phyloP scores from a whole-genome alignment of 805 yeast genomes.

The Zygoascus ofunaensis region DNA sequence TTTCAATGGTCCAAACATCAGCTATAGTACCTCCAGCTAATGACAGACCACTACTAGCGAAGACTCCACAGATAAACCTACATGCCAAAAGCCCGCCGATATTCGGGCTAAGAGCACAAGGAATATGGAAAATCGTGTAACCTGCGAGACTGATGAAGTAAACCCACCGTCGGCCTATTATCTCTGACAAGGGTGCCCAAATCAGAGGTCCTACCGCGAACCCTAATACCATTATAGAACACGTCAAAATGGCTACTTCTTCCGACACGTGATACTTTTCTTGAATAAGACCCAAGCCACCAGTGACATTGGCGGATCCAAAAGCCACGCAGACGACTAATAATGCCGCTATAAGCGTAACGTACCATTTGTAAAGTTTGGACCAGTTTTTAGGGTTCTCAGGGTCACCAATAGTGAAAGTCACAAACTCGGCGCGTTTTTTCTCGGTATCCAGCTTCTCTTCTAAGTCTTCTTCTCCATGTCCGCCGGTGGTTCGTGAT shows the following conservation, averaged over 20 bases:
- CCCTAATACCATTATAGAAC: slow-evolving; percentile 84
- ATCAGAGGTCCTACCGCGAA: slow-evolving; percentile 78
- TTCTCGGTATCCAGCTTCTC: neutral
- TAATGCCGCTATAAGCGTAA: slow-evolving; percentile 58
- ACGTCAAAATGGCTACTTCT: slow-evolving; percentile 72
- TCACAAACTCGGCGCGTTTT: slow-evolving; percentile 44
- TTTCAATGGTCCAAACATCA: slow-evolving; percentile 72
- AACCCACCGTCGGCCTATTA: slow-evolving; percentile 77
- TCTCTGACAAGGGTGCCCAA: slow-evolving; percentile 86
- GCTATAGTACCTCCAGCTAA: slow-evolving; percentile 88
- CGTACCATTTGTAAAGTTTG: slow-evolving; percentile 26
- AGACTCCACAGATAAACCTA: slow-evolving; percentile 82
- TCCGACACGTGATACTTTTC: slow-evolving; percentile 59
- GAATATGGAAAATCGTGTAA: slow-evolving; percentile 73
- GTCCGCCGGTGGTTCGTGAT: neutral
- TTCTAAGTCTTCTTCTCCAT: slow-evolving; percentile 2
- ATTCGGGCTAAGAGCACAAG: slow-evolving; percentile 77
- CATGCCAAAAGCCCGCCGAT: slow-evolving; percentile 73
- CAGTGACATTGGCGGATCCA: slow-evolving; percentile 86
- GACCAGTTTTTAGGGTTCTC: slow-evolving; percentile 89
- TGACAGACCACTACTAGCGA: slow-evolving; percentile 72
- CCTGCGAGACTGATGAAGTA: slow-evolving; percentile 67
- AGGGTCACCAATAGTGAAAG: slow-evolving; percentile 70
- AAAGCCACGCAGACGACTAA: slow-evolving; percentile 85
- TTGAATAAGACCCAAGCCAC: slow-evolving; percentile 62